A percentile compares a stretch with the other conserved stretches of the same genome.
phyloP scores from a whole-genome alignment of 73 alveolate genomes.

The Breviolum minutum region DNA sequence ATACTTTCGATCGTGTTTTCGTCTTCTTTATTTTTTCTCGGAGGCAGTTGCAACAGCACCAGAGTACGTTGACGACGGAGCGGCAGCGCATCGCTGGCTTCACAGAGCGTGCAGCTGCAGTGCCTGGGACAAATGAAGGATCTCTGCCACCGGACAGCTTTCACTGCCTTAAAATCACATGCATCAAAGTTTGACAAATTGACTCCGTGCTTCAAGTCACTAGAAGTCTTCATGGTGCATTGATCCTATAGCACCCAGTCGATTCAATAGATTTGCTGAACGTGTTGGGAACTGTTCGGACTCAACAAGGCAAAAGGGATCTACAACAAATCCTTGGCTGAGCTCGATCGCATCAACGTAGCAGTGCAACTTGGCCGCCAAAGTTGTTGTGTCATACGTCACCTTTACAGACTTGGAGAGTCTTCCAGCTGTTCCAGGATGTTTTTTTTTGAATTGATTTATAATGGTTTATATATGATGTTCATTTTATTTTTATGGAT shows the following conservation, averaged over 20 bases:
- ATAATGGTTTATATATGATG: too few relatives aligned
- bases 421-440: too few relatives aligned
- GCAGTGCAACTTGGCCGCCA: slow-evolving; percentile 43
- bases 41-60: slow-evolving; percentile 93
- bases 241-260: too few relatives aligned
- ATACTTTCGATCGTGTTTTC: not conserved
- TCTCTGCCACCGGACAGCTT: not conserved
- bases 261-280: not conserved
- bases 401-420: too few relatives aligned
- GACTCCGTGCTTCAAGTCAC: not conserved
- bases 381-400: too few relatives aligned
- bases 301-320: slow-evolving; percentile 32
- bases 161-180: not conserved
- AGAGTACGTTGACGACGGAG: slow-evolving; percentile 48
- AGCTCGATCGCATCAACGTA: slow-evolving; percentile 75
- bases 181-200: not conserved
- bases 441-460: too few relatives aligned
- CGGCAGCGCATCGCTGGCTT: slow-evolving; percentile 81
- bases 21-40: not conserved
- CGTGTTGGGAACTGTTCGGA: not conserved
- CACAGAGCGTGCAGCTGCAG: slow-evolving; percentile 58
- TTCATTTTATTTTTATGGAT: too few relatives aligned
- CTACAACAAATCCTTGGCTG: slow-evolving; percentile 68
- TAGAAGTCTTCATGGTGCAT: too few relatives aligned
- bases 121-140: not conserved